A percentile compares a stretch with the other conserved stretches of the same genome.
phyloP scores from a whole-genome alignment of 345 rosid genomes.

The Isatis tinctoria region DNA sequence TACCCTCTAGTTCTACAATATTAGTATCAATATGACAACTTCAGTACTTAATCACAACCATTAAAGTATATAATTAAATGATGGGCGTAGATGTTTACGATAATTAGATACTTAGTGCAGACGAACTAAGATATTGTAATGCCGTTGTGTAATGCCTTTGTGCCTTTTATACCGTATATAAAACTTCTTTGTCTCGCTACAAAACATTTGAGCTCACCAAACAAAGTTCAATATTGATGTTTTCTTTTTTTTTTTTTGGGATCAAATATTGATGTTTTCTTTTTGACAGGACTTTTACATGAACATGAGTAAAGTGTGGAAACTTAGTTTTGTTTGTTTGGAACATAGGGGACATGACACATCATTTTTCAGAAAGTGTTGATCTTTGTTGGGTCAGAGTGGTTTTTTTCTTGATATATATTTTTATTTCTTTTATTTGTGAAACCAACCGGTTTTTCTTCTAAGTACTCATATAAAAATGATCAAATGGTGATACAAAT shows the following conservation, averaged over 20 bases:
- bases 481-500: neutral
- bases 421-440: neutral
- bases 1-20: neutral
- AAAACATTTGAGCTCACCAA: slow-evolving; percentile 13
- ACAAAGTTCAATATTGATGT: neutral
- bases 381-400: neutral
- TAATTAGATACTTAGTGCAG: neutral
- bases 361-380: neutral
- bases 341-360: slow-evolving; percentile 8
- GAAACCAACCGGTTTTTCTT: neutral
- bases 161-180: neutral
- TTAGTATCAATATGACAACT: neutral
- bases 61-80: neutral
- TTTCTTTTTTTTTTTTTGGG: too few species aligned
- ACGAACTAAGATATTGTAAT: neutral
- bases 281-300: neutral
- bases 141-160: neutral
- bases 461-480: neutral
- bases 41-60: neutral
- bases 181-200: neutral
- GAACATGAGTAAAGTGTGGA: neutral
- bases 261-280: neutral
- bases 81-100: neutral
- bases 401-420: neutral
- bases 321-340: neutral